These are phyloP conservation scores for Fusarium drepaniforme DNA, from an alignment of 2,329 filamentous ascomycete genomes.

Conservation along the genomic window DNA sequence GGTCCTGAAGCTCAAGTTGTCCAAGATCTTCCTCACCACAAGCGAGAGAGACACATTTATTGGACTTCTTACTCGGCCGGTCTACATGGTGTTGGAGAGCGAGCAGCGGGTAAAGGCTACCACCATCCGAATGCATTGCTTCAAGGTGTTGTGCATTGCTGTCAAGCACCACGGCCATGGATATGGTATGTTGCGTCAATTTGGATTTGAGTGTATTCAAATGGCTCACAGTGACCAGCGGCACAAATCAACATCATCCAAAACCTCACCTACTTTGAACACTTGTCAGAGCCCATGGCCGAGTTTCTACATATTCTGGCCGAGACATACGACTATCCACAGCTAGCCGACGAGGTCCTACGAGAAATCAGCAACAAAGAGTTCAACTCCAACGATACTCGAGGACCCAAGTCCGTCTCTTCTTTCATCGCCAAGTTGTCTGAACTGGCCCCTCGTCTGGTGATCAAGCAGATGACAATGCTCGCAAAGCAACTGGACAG, in stretches of 20 bases:
- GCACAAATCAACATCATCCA: slow-evolving; percentile 99
- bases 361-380: slow-evolving; percentile 97
- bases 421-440: slow-evolving; percentile 94
- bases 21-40: slow-evolving; percentile 94
- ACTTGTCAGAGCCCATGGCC: slow-evolving; percentile 98
- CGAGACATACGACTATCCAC: slow-evolving; percentile 97
- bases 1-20: slow-evolving; percentile 90
- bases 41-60: slow-evolving; percentile 97
- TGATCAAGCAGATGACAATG: slow-evolving; percentile 98
- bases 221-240: slow-evolving; percentile 63
- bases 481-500: slow-evolving; percentile 95
- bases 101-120: slow-evolving; percentile 92
- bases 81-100: slow-evolving; percentile 94
- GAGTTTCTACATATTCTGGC: slow-evolving; percentile 96
- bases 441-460: slow-evolving; percentile 88
- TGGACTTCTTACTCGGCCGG: slow-evolving; percentile 88
- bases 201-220: background rate
- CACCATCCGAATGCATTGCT: slow-evolving; percentile 93
- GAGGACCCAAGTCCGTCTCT: slow-evolving; percentile 95
- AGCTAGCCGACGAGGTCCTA: slow-evolving; percentile 92
- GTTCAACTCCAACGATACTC: slow-evolving; percentile 96
- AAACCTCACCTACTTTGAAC: slow-evolving; percentile 97
- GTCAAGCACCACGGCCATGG: slow-evolving; percentile 98
- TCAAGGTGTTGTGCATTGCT: slow-evolving; percentile 95
- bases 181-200: slow-evolving; percentile 73